These are phyloP conservation scores for Zygnema circumcarinatum DNA, from an alignment of 139 green algal genomes.

Conservation along the genomic window DNA sequence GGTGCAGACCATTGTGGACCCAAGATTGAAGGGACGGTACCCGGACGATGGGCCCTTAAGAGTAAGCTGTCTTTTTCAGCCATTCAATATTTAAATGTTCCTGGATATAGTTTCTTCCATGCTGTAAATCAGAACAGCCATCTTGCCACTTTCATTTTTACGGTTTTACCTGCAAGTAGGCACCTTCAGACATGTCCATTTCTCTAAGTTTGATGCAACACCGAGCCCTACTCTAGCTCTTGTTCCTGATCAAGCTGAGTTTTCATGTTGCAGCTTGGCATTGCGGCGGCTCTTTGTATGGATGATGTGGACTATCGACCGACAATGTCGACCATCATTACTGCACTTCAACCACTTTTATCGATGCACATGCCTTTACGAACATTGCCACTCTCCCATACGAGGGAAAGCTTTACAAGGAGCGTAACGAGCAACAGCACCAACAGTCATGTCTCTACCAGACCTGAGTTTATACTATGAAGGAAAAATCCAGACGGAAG, in stretches of 20 bases:
- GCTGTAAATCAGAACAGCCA: no score
- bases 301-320: not conserved
- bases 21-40: conserved; percentile 12
- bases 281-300: not conserved
- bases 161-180: no score
- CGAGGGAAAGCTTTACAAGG: not conserved
- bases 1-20: conserved; percentile 34
- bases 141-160: no score
- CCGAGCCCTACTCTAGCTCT: no score
- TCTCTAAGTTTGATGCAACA: no score
- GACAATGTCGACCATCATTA: not conserved
- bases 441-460: not conserved
- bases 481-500: no score
- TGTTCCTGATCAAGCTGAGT: no score
- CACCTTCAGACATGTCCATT: no score
- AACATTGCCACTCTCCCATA: not conserved
- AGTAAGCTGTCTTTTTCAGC: no score
- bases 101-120: no score
- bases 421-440: not conserved
- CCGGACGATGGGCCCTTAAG: not conserved
- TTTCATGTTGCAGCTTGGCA: not conserved
- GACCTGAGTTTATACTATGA: no score
- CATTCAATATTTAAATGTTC: no score
- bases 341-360: not conserved
- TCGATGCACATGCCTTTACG: not conserved